Percentiles rank a stretch among this genome's conserved stretches.
Evolutionary conservation across 129 eudicot genomes (phyloP).

Genomic region (Saussurea involucrata): DNA sequence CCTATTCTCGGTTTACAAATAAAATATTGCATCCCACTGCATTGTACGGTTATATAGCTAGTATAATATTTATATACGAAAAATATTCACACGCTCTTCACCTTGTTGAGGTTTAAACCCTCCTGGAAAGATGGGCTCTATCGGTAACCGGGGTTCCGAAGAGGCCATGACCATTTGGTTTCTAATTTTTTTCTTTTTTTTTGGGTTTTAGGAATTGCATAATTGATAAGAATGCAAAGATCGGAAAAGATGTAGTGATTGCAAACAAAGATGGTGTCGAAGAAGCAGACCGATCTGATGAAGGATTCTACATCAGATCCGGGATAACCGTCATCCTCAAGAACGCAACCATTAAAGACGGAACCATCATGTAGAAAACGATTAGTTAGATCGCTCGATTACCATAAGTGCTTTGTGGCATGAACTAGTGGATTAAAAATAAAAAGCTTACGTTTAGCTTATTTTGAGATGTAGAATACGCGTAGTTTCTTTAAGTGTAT

Average conservation of each 20-base stretch:
- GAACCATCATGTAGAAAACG: conserved; percentile 34
- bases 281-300: conserved; percentile 67
- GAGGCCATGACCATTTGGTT: too few species aligned
- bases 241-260: conserved; percentile 73
- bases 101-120: too few species aligned
- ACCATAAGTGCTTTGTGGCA: conserved; percentile 13
- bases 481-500: not conserved
- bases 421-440: conserved; percentile 17
- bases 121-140: not conserved
- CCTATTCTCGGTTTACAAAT: not conserved
- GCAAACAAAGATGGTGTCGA: conserved; percentile 73
- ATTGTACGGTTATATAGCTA: too few species aligned
- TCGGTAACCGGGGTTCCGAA: not conserved
- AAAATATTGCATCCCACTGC: too few species aligned
- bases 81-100: not conserved
- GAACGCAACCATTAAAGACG: conserved; percentile 62
- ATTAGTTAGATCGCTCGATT: not conserved
- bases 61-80: not conserved
- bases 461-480: not conserved
- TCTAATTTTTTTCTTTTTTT: not conserved
- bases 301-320: conserved; percentile 67
- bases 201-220: conserved; percentile 73
- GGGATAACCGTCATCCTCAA: conserved; percentile 60
- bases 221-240: conserved; percentile 87
- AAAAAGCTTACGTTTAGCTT: not conserved